phyloP scores from a whole-genome alignment of 2,329 filamentous ascomycete species.

The Alternaria triticina region DNA sequence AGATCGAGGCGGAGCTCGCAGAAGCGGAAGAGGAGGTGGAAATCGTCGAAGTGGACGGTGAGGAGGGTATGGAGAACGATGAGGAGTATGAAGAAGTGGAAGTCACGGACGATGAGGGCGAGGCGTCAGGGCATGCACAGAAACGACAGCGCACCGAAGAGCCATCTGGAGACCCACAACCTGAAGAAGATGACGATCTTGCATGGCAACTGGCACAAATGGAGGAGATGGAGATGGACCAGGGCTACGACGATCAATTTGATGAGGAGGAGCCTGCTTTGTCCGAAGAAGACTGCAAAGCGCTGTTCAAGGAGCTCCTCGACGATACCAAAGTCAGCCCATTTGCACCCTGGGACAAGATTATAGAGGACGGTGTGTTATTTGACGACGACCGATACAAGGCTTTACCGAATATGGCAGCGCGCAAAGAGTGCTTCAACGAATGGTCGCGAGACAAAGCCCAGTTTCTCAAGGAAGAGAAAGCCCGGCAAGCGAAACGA shows the following conservation, averaged over 20 bases:
- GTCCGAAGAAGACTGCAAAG: constrained; percentile 75
- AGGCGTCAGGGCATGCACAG: constrained; percentile 52
- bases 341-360: constrained; percentile 88
- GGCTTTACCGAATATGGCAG: constrained; percentile 78
- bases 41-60: constrained; percentile 45
- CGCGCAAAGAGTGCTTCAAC: constrained; percentile 81
- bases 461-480: constrained; percentile 71
- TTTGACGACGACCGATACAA: constrained; percentile 89
- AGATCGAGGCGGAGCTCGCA: constrained; percentile 41
- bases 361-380: constrained; percentile 81
- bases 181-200: constrained; percentile 93
- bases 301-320: constrained; percentile 84
- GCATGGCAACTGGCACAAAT: constrained; percentile 89
- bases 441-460: constrained; percentile 84
- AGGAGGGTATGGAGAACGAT: constrained; percentile 60
- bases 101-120: constrained; percentile 66
- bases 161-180: constrained; percentile 53
- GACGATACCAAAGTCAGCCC: constrained; percentile 83
- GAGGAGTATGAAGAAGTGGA: constrained; percentile 81
- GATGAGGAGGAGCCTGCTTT: constrained; percentile 71
- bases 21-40: constrained; percentile 39
- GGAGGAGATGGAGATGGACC: constrained; percentile 78
- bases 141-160: constrained; percentile 58
- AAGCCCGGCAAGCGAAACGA: constrained; percentile 76
- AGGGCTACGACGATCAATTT: constrained; percentile 76